Percentiles rank a stretch among this genome's conserved stretches.
These are phyloP conservation scores for Avena eriantha DNA, from an alignment of 176 grass and related monocot species.

Conservation along the genomic window DNA sequence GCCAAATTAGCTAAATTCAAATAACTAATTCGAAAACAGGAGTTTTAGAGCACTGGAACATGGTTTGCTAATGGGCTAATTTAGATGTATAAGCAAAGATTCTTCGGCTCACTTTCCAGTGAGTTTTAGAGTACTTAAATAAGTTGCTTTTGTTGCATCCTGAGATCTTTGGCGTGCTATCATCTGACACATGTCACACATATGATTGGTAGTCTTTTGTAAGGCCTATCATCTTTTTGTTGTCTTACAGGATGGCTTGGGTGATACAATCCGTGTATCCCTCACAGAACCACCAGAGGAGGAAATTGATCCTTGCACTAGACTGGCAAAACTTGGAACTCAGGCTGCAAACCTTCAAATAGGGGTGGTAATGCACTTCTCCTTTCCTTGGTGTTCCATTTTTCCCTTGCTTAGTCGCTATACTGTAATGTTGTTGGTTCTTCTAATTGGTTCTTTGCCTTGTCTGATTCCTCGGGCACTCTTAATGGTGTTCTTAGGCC, in stretches of 20 bases:
- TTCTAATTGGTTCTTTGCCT: slow-evolving; percentile 28
- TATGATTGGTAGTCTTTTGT: slow-evolving; percentile 15
- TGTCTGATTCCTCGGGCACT: slow-evolving; percentile 17
- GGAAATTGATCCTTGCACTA: slow-evolving; percentile 94
- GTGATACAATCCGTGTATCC: slow-evolving; percentile 96
- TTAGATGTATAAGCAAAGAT: neutral
- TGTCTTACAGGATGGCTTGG: slow-evolving; percentile 86
- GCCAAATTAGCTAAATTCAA: slow-evolving; percentile 18
- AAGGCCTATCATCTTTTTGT: slow-evolving; percentile 32
- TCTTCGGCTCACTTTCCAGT: neutral
- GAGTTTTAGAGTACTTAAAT: slow-evolving; percentile 6
- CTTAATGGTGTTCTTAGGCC: slow-evolving; percentile 50
- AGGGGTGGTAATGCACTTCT: slow-evolving; percentile 66
- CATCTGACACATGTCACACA: neutral
- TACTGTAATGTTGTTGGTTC: slow-evolving; percentile 25
- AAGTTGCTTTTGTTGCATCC: slow-evolving; percentile 9
- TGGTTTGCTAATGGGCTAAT: slow-evolving; percentile 13
- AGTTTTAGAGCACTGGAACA: slow-evolving; percentile 10
- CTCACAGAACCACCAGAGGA: slow-evolving; percentile 94
- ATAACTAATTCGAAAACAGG: neutral
- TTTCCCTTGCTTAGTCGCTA: neutral
- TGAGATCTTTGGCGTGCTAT: slow-evolving; percentile 25
- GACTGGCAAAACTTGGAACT: slow-evolving; percentile 82
- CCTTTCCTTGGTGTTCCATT: slow-evolving; percentile 21
- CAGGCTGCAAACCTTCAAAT: slow-evolving; percentile 77